Conservation (phyloP, 2,329 filamentous ascomycete species). For the Colletotrichum aenigma region DNA sequence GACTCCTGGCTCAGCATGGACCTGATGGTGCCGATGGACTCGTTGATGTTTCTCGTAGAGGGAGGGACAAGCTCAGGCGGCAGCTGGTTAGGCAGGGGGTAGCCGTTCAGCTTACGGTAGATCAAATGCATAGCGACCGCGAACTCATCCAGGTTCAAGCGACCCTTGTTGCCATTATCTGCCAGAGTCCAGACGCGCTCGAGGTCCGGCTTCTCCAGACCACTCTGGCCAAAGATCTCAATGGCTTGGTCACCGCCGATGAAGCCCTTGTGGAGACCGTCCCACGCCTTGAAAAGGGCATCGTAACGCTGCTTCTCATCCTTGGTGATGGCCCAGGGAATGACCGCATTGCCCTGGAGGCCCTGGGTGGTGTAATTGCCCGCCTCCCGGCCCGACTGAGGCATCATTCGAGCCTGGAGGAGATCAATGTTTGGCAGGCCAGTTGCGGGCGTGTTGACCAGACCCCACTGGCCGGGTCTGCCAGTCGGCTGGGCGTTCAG, state of each 20-base stretch:
- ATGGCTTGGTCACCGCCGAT: slow-evolving; percentile 93
- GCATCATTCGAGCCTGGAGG: slow-evolving; percentile 94
- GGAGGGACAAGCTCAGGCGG: slow-evolving; percentile 93
- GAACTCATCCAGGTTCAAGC: slow-evolving; percentile 95
- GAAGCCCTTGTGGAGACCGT: slow-evolving; percentile 90
- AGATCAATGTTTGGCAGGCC: slow-evolving; percentile 94
- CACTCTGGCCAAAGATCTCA: slow-evolving; percentile 96
- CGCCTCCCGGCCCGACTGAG: slow-evolving; percentile 87
- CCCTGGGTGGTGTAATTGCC: slow-evolving; percentile 84
- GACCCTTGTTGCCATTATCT: slow-evolving; percentile 91
- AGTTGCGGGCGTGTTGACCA: slow-evolving; percentile 89
- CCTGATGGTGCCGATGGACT: slow-evolving; percentile 93
- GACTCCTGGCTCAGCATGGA: slow-evolving; percentile 88
- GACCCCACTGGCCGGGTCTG: slow-evolving; percentile 93
- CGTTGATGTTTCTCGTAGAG: slow-evolving; percentile 90
- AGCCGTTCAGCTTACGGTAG: slow-evolving; percentile 95
- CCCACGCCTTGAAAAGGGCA: slow-evolving; percentile 93
- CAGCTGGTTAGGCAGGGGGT: slow-evolving; percentile 84
- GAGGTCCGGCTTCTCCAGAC: slow-evolving; percentile 86
- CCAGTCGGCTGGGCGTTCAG: slow-evolving; percentile 95
- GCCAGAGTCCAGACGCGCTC: slow-evolving; percentile 95
- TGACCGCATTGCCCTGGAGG: slow-evolving; percentile 89
- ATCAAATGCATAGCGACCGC: slow-evolving; percentile 99
- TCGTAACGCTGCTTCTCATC: slow-evolving; percentile 98
- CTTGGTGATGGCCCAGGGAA: slow-evolving; percentile 98